A percentile compares a stretch with the other conserved stretches of the same genome.
phyloP scores from a whole-genome alignment of 2,329 filamentous ascomycete species.

The Pseudofabraea citricarpa region DNA sequence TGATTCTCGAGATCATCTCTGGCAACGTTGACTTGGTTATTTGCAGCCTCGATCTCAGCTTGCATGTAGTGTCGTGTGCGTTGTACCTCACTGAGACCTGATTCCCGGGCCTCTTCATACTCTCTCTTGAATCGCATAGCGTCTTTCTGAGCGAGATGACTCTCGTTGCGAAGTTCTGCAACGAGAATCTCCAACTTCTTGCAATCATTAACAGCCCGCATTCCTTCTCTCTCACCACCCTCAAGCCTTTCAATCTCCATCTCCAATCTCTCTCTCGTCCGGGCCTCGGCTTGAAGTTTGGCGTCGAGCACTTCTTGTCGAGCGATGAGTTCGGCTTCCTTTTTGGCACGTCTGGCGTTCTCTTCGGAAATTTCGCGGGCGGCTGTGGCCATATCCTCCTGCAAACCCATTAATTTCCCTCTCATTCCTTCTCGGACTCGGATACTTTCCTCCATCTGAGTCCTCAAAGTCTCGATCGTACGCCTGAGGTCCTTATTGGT shows the following conservation, averaged over 20 bases:
- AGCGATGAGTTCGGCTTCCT: constrained; percentile 73
- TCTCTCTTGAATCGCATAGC: constrained; percentile 64
- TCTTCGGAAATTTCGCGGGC: constrained; percentile 78
- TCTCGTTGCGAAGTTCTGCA: constrained; percentile 58
- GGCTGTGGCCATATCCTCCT: constrained; percentile 79
- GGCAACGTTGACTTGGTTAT: constrained; percentile 78
- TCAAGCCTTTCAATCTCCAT: constrained; percentile 63
- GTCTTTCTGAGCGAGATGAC: constrained; percentile 47
- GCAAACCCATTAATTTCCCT: constrained; percentile 76
- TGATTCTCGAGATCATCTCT: constrained; percentile 80
- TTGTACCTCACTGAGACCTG: constrained; percentile 73
- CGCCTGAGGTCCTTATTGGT: constrained; percentile 71
- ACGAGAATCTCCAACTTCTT: constrained; percentile 54
- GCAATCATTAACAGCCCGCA: constrained; percentile 58
- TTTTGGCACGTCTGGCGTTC: constrained; percentile 72
- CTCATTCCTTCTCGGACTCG: constrained; percentile 80
- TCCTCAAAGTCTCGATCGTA: constrained; percentile 67
- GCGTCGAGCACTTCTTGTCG: constrained; percentile 76
- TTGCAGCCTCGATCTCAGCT: constrained; percentile 75
- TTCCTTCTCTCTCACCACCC: constrained; percentile 57
- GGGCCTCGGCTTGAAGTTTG: constrained; percentile 69
- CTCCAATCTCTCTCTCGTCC: constrained; percentile 63
- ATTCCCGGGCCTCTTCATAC: constrained; percentile 77
- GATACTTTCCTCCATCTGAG: constrained; percentile 81
- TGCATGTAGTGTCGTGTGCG: constrained; percentile 75